phyloP scores from a whole-genome alignment of 1,284 basidiomycete genomes.

The Abortiporus biennis region DNA sequence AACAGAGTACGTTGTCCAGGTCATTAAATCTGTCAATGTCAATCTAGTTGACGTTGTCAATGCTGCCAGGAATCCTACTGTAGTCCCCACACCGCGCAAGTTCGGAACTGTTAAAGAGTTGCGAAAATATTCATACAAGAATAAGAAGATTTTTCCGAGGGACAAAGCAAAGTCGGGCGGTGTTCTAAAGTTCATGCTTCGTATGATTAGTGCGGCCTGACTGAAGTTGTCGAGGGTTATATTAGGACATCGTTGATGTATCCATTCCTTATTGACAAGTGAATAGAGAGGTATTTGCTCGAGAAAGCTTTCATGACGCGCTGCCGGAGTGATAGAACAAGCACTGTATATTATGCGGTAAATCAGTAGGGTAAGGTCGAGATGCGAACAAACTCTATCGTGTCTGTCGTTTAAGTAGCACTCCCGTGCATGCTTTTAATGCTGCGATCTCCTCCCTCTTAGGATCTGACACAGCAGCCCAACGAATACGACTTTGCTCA shows the following conservation, averaged over 20 bases:
- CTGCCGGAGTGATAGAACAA: not conserved
- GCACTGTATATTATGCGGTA: not conserved
- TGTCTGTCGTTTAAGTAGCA: conserved; percentile 53
- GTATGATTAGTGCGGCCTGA: no score
- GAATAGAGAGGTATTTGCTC: not conserved
- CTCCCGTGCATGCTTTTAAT: conserved; percentile 69
- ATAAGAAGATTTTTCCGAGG: conserved; percentile 15
- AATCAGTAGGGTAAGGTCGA: not conserved
- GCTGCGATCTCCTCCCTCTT: conserved; percentile 67
- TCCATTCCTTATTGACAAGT: not conserved
- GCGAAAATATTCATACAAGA: conserved; percentile 10
- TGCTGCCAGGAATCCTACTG: not conserved
- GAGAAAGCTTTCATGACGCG: not conserved
- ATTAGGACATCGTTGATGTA: not conserved
- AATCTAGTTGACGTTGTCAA: conserved; percentile 19
- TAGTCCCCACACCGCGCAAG: not conserved
- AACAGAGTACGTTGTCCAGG: conserved; percentile 16
- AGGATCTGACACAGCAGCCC: conserved; percentile 90
- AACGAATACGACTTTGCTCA: conserved; percentile 78
- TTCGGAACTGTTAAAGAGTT: conserved; percentile 9
- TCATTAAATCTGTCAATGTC: conserved; percentile 14
- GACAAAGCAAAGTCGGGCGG: conserved; percentile 13
- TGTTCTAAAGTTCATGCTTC: conserved; percentile 8
- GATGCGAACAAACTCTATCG: no score
- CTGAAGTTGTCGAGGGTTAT: no score